Conservation (phyloP, 2,329 filamentous ascomycete genomes). For the Aspergillus flavus region DNA sequence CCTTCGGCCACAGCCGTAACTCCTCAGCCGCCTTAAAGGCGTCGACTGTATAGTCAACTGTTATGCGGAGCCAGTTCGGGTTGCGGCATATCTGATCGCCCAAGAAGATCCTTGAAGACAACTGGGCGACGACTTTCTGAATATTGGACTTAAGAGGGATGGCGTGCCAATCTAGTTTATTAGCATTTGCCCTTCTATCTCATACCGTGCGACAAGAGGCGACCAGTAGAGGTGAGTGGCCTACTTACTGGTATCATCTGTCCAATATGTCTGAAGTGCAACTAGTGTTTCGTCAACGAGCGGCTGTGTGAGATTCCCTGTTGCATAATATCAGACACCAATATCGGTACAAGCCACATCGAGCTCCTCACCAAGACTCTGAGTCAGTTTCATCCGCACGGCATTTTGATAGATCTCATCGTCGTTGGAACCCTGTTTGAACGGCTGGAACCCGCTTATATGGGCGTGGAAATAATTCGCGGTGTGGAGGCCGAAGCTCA, state of each 20-base stretch:
- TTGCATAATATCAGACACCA: not conserved
- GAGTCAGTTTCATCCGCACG: constrained; percentile 27
- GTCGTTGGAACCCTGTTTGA: constrained; percentile 12
- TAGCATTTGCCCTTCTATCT: not conserved
- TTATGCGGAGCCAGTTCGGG: constrained; percentile 30
- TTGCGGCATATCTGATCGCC: constrained; percentile 26
- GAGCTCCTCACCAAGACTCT: constrained; percentile 19
- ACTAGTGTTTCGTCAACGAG: constrained; percentile 8
- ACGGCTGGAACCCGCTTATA: constrained; percentile 23
- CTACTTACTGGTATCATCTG: constrained; percentile 9
- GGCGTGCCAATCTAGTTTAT: constrained; percentile 15
- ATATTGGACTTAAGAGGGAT: constrained; percentile 10
- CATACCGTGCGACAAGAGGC: not conserved
- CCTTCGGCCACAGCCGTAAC: constrained; percentile 15
- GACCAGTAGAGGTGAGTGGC: fast-evolving
- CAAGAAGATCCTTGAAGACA: constrained; percentile 24
- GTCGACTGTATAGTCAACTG: constrained; percentile 28
- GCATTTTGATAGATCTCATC: constrained; percentile 23
- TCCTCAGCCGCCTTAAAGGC: constrained; percentile 17
- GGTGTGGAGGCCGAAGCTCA: constrained; percentile 22
- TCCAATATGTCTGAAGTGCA: constrained; percentile 10
- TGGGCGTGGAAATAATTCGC: constrained; percentile 20
- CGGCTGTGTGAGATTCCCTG: constrained; percentile 11
- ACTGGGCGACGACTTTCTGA: constrained; percentile 9
- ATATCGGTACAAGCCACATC: not conserved